Conservation (phyloP, 1,284 basidiomycete species). For the Cutaneotrichosporon cyanovorans region DNA sequence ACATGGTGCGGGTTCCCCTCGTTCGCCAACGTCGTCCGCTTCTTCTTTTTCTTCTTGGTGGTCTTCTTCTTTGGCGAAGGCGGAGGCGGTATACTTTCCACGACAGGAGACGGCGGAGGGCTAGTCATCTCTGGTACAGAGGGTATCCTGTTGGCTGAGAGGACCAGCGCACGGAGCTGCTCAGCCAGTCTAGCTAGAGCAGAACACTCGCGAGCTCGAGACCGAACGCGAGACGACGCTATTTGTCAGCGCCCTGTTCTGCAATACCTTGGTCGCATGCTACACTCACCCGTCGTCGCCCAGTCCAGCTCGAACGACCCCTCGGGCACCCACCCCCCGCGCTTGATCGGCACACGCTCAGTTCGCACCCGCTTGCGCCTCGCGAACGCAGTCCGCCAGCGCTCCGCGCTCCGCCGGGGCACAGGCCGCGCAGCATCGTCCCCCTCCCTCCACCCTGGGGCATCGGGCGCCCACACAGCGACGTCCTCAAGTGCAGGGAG, state of each 20-base stretch:
- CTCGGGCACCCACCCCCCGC: conserved; percentile 43
- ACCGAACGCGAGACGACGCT: conserved; percentile 23
- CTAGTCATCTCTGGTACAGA: conserved; percentile 9
- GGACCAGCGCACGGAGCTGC: conserved; percentile 33
- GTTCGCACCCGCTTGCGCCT: conserved; percentile 17
- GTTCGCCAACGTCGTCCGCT: conserved; percentile 72
- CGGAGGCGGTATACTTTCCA: background rate
- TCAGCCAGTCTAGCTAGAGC: conserved; percentile 31
- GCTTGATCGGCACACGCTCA: conserved; percentile 22
- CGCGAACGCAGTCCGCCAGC: conserved; percentile 24
- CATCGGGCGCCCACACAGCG: conserved; percentile 33
- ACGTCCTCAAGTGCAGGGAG: conserved; percentile 32
- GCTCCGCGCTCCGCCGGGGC: conserved; percentile 16
- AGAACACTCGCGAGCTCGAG: conserved; percentile 20
- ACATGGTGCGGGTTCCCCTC: conserved; percentile 84
- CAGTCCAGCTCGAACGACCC: conserved; percentile 44
- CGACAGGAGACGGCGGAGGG: conserved; percentile 4
- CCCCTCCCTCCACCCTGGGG: conserved; percentile 29
- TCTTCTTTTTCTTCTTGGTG: conserved; percentile 72
- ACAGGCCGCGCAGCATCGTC: conserved; percentile 10
- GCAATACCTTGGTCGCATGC: no score
- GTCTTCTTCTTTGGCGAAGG: conserved; percentile 15
- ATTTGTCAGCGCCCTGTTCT: background rate
- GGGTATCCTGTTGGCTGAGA: conserved; percentile 22
- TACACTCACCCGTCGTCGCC: conserved; percentile 27